Conservation (phyloP, 495 filamentous ascomycete genomes). For the Aspergillus sparsus region DNA sequence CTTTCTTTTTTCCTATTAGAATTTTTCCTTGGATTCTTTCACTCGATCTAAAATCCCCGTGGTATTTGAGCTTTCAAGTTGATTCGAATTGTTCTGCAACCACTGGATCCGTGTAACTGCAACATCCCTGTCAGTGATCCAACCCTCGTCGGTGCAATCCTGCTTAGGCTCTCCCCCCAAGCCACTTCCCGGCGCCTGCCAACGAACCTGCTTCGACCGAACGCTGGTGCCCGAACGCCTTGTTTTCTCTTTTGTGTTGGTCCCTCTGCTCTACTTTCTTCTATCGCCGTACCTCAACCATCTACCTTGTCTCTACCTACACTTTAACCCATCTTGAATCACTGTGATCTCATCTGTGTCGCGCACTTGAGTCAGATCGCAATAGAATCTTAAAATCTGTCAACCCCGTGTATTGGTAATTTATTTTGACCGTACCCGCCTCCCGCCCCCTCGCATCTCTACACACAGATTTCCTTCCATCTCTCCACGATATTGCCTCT, state of each 20-base stretch:
- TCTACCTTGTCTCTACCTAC: conserved; percentile 2
- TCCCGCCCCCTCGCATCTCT: neutral
- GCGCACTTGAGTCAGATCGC: neutral
- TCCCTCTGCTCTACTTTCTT: conserved; percentile 24
- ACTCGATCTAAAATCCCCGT: conserved; percentile 21
- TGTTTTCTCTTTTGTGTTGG: conserved; percentile 38
- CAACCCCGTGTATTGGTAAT: conserved; percentile 3
- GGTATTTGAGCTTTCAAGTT: conserved; percentile 21
- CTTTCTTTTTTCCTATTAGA: conserved; percentile 15
- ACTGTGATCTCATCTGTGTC: neutral
- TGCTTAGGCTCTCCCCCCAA: conserved; percentile 32
- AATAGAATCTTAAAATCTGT: neutral
- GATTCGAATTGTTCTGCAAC: conserved; percentile 28
- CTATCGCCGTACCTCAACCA: conserved; percentile 11
- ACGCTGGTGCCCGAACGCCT: conserved; percentile 48
- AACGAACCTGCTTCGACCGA: conserved; percentile 35
- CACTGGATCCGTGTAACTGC: conserved; percentile 34
- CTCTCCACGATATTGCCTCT: neutral
- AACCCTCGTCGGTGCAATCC: conserved; percentile 33
- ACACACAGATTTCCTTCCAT: neutral
- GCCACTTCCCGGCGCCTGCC: conserved; percentile 33
- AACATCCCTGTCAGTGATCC: conserved; percentile 47
- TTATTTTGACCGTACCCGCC: neutral
- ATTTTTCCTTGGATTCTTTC: conserved; percentile 9
- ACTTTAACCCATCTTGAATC: conserved; percentile 7